Conservation (phyloP, 306 rosid genomes). For the Inga laurina region DNA sequence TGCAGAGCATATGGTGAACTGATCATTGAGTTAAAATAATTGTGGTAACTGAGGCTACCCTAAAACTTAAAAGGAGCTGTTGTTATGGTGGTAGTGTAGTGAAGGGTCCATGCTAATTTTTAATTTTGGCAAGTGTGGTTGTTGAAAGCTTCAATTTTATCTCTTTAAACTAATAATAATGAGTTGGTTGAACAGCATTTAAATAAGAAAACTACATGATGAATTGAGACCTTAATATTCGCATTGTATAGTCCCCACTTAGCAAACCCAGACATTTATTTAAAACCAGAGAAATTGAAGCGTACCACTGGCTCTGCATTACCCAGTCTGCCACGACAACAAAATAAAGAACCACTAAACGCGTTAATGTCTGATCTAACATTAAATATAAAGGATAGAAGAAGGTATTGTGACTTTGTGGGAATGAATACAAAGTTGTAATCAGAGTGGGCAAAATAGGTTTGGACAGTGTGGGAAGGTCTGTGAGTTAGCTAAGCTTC, state of each 20-base stretch:
- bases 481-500: slow-evolving; percentile 13
- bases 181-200: slow-evolving; percentile 4
- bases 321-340: slow-evolving; percentile 1
- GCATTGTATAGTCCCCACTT: slow-evolving; percentile 1
- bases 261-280: not conserved
- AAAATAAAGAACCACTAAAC: slow-evolving; percentile 10
- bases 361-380: not conserved
- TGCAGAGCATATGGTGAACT: not conserved
- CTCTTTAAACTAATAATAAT: not conserved
- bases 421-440: not conserved
- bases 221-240: not conserved
- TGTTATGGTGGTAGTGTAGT: not conserved
- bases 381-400: not conserved
- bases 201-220: slow-evolving; percentile 1
- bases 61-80: not conserved
- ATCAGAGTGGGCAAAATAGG: not conserved
- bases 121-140: slow-evolving; percentile 7
- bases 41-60: slow-evolving; percentile 3
- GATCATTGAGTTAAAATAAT: not conserved
- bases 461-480: slow-evolving; percentile 7
- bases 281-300: slow-evolving; percentile 6
- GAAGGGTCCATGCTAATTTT: slow-evolving; percentile 2
- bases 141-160: not conserved
- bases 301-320: not conserved
- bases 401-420: not conserved